Conservation (phyloP, 352 stramenopile species). For the Phytophthora litchii region DNA sequence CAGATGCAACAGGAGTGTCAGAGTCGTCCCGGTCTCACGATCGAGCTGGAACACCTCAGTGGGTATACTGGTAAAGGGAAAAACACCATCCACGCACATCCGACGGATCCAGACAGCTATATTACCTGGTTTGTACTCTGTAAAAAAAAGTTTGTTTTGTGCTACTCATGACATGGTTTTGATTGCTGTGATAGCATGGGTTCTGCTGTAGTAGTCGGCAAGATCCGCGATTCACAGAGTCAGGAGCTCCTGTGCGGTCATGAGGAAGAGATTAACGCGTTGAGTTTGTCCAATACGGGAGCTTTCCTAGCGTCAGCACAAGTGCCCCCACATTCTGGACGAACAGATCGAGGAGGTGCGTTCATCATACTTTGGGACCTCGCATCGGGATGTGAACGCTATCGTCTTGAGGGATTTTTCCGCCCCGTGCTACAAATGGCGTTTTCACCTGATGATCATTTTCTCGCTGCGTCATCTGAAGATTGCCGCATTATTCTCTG, state of each 20-base stretch:
- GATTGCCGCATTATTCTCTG: slow-evolving; percentile 75
- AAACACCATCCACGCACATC: slow-evolving; percentile 59
- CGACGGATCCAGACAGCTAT: slow-evolving; percentile 53
- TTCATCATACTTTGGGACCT: slow-evolving; percentile 46
- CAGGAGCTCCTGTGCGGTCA: slow-evolving; percentile 62
- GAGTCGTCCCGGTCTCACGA: slow-evolving; percentile 9
- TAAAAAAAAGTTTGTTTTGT: background rate
- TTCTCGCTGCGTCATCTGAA: slow-evolving; percentile 67
- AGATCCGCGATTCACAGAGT: slow-evolving; percentile 53
- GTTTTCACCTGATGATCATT: slow-evolving; percentile 81
- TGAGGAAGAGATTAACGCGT: slow-evolving; percentile 60
- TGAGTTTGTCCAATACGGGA: slow-evolving; percentile 48
- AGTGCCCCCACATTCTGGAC: slow-evolving; percentile 40
- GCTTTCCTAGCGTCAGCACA: slow-evolving; percentile 55
- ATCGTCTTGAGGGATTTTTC: slow-evolving; percentile 64
- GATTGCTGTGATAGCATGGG: slow-evolving; percentile 45
- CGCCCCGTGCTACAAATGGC: slow-evolving; percentile 67
- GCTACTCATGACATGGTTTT: background rate
- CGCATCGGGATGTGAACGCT: slow-evolving; percentile 42
- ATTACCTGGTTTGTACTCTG: slow-evolving; percentile 47
- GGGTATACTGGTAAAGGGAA: slow-evolving; percentile 64
- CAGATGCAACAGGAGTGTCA: slow-evolving; percentile 14
- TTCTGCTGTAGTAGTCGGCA: slow-evolving; percentile 54
- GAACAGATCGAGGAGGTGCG: slow-evolving; percentile 26
- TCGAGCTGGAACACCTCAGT: slow-evolving; percentile 77